Evolutionary conservation across 75 land plant species (phyloP), one percentile per base, ranked within the genome.

Genomic region (Selaginella tamariscina): DNA sequence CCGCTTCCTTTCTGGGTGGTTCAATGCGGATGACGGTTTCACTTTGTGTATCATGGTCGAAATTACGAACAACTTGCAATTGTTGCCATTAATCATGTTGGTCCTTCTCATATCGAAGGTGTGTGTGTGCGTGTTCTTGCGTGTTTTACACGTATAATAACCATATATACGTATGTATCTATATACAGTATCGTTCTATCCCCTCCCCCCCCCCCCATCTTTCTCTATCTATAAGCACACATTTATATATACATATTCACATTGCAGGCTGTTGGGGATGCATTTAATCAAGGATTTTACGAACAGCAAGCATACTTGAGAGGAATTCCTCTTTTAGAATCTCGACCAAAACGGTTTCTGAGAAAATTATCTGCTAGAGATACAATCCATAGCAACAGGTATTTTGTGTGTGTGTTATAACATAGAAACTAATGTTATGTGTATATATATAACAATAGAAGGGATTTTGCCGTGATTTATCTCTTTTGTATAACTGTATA

Each of bases 11-110:
- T 76, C 83, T 94, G n/a, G 98, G 98, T 54, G 98, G 98, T 29
- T 94, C 98, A 27, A 94, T 94, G 98, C 72, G 98, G 67, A 94
- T 94, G 91, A 94, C 98, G 27, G 98, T 94, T 30, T 94, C 96
- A 22, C 82, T 94, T n/a, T 94, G 96, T 82, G 98, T 94, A 94
- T 94, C 54, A 94, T 94, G 98, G 98, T 94, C 49, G 98, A 94
- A 69, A 94, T 94, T 65, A 90, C 98, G 55, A 94, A 94, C 73
- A 94, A 94, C 64, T 72, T 94, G 72, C 78, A 94, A 76, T 78
- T 94, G 32, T 70, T 94, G 56, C 98, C 98, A 8, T 80, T 94
- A 20, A 94, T 94, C 5, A 94, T 94, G 98, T 88, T 94, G 31
- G 98, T 94, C 68, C 98, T 94, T 72, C 88, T 94, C 13, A 94